These are phyloP conservation scores for Chalciporus chontae DNA, from an alignment of 768 basidiomycete species.

Conservation along the genomic window DNA sequence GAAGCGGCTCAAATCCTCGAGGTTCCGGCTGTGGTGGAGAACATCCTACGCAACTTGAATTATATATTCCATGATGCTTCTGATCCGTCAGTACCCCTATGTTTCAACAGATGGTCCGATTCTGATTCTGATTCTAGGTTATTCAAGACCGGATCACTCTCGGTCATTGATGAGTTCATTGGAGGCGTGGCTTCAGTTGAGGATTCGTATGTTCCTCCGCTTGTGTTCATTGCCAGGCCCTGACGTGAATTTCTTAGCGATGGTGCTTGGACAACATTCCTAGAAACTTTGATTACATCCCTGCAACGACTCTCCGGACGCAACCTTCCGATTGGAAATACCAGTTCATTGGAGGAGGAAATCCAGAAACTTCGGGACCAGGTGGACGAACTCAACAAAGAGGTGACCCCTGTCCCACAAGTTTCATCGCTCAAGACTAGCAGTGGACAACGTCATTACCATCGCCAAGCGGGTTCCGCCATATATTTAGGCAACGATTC, in stretches of 20 bases:
- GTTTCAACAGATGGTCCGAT: background rate
- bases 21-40: slow-evolving; percentile 40
- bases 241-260: slow-evolving; percentile 42
- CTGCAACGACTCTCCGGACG: slow-evolving; percentile 67
- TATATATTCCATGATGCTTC: slow-evolving; percentile 55
- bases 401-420: slow-evolving; percentile 43
- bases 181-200: slow-evolving; percentile 56
- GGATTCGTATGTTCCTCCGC: slow-evolving; percentile 51
- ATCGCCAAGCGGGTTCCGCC: slow-evolving; percentile 16
- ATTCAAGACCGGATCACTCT: slow-evolving; percentile 56
- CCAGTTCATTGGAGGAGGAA: slow-evolving; percentile 50
- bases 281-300: slow-evolving; percentile 57
- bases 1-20: slow-evolving; percentile 47
- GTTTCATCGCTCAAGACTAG: slow-evolving; percentile 1
- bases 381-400: slow-evolving; percentile 62
- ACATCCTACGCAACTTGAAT: slow-evolving; percentile 54
- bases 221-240: slow-evolving; percentile 1
- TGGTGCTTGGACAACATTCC: slow-evolving; percentile 58
- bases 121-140: slow-evolving; percentile 39
- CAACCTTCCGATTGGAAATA: slow-evolving; percentile 50
- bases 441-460: background rate
- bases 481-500: slow-evolving; percentile 12
- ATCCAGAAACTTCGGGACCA: slow-evolving; percentile 53
- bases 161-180: slow-evolving; percentile 61
- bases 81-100: slow-evolving; percentile 48